phyloP scores from a whole-genome alignment of 2,329 filamentous ascomycete species.

The Lecanosticta acicola region DNA sequence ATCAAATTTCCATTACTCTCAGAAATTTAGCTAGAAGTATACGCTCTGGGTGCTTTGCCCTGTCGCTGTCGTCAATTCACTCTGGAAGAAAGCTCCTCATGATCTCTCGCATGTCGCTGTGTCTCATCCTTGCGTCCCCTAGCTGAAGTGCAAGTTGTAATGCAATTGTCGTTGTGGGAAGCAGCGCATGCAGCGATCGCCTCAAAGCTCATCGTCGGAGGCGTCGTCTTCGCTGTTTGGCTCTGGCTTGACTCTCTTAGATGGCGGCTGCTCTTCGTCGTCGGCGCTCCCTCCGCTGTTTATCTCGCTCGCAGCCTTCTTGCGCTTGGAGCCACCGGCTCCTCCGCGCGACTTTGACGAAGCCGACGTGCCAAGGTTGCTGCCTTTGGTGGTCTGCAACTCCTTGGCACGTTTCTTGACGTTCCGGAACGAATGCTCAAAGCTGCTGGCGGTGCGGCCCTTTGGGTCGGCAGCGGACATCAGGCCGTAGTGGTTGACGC shows the following conservation, averaged over 20 bases:
- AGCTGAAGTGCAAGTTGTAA: no score
- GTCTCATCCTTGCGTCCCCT: no score
- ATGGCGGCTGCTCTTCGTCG: constrained; percentile 12
- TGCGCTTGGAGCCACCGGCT: constrained; percentile 1
- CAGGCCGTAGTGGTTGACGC: constrained; percentile 24
- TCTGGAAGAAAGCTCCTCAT: no score
- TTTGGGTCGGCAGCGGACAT: constrained; percentile 26
- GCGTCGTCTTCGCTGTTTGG: constrained; percentile 9
- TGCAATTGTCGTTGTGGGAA: no score
- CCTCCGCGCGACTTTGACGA: neutral
- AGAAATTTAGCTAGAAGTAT: no score
- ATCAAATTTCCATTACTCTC: no score
- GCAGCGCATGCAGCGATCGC: no score
- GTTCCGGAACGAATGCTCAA: constrained; percentile 27
- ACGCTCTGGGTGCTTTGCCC: no score
- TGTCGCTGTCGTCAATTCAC: no score
- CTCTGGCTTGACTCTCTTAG: constrained; percentile 22
- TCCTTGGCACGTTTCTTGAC: constrained; percentile 28
- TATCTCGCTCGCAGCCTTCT: constrained; percentile 4
- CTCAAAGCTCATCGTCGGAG: no score
- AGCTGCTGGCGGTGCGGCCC: constrained; percentile 10
- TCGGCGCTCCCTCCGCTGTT: constrained; percentile 12
- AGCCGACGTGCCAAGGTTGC: neutral
- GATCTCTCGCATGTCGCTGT: no score
- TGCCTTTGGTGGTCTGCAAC: constrained; percentile 7